A percentile compares a stretch with the other conserved stretches of the same genome.
Conservation (phyloP, 345 rosid genomes). For the Rhizophora mangle region DNA sequence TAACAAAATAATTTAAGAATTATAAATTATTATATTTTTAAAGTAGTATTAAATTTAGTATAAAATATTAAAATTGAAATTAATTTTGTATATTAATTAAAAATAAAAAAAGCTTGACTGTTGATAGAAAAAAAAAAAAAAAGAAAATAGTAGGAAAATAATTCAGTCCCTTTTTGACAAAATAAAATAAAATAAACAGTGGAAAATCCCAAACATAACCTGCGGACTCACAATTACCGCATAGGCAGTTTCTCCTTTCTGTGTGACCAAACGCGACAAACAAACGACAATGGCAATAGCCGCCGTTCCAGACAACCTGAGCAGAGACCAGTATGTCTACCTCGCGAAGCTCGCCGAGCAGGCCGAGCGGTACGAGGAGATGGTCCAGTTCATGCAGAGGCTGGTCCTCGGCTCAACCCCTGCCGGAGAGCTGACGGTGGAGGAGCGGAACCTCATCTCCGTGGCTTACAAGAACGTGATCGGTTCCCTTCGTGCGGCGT, state of each 20-base stretch:
- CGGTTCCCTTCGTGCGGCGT: slow-evolving; percentile 95
- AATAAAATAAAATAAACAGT: too few relatives aligned
- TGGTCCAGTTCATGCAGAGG: slow-evolving; percentile 90
- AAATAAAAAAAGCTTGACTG: too few relatives aligned
- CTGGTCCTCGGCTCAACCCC: slow-evolving; percentile 81
- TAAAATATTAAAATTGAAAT: too few relatives aligned
- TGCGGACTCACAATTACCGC: too few relatives aligned
- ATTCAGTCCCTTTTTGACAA: too few relatives aligned
- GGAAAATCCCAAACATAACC: too few relatives aligned
- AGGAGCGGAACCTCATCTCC: slow-evolving; percentile 93
- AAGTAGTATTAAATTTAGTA: too few relatives aligned
- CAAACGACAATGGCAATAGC: slow-evolving; percentile 26
- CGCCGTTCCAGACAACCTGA: slow-evolving; percentile 48
- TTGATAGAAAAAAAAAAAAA: too few relatives aligned
- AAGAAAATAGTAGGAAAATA: too few relatives aligned
- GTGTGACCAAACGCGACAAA: background rate
- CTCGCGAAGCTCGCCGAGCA: slow-evolving; percentile 94
- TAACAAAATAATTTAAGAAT: too few relatives aligned
- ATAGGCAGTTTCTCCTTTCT: background rate
- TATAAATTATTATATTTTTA: too few relatives aligned
- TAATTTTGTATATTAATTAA: too few relatives aligned
- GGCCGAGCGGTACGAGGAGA: slow-evolving; percentile 97
- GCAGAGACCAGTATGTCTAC: slow-evolving; percentile 89
- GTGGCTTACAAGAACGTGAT: slow-evolving; percentile 98
- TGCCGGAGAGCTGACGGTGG: slow-evolving; percentile 74